Base-by-base conservation (phyloP, 164 flowering plant species). In the Euptelea pleiosperma region DNA sequence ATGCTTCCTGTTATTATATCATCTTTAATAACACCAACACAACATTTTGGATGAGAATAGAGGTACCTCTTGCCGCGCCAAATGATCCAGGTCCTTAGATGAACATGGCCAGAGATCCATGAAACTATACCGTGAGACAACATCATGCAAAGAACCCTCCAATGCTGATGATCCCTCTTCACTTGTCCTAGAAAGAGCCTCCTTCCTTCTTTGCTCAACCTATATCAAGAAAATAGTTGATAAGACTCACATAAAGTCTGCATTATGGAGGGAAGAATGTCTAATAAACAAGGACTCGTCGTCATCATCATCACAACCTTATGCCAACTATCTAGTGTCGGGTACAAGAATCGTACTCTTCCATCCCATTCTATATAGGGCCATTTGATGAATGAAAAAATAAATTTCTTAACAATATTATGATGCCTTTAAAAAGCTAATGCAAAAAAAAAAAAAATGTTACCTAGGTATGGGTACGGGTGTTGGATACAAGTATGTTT, bases 31-130 rank as follows among this genome's bases (percentile, higher is more conserved):
- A 8, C 3, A 40, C 22, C 45, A 29, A 44, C 14, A 52, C 15
- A 28, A 22, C 2, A 47, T 19, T 24, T 14, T 21, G 14, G 45
- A 46, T 46, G 28, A 45, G 41, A 55, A 44, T 25, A 26, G 52
- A 35, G 14, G 19, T 77, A 89, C 98, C 88, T 87, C 95, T 66
- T 84, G 90, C 14, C 84, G 74, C 6, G 93, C 74, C 68, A 92
- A 77, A 73, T 87, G 85, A 70, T 92, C 98, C 69, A 92, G 61
- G 51, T 89, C 94, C 70, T 67, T 86, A 25, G 98, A 76, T 35
- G 96, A 82, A 72, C 98, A 87, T 6, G 98, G 98, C 93, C 90
- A 82, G 40, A 92, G 90, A 80, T 83, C 96, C 98, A 82, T 89
- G 70, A 81, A 92, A 73, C 90, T 87, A 55, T 92, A 89, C 4